Percentiles rank a stretch among this genome's conserved stretches.
Evolutionary conservation across 805 yeast species (phyloP).

Genomic region (Dipodascopsis tothii): DNA sequence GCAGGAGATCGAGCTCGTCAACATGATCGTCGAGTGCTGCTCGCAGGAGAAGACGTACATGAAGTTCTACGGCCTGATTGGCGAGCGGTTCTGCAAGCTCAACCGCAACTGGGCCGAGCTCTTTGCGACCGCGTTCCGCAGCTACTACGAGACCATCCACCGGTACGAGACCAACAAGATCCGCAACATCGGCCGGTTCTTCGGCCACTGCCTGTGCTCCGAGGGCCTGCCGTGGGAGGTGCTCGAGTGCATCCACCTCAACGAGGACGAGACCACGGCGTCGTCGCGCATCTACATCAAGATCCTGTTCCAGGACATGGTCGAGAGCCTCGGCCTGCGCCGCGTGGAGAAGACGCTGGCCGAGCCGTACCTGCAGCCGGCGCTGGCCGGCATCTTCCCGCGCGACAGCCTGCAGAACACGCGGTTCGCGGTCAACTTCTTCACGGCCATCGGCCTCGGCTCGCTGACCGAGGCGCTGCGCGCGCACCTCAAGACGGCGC

Average conservation of each 20-base stretch:
- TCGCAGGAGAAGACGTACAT: slow-evolving; percentile 81
- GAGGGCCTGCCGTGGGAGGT: slow-evolving; percentile 61
- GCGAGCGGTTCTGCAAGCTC: slow-evolving; percentile 52
- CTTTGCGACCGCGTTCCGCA: slow-evolving; percentile 47
- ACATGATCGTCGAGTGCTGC: slow-evolving; percentile 71
- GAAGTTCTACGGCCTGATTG: slow-evolving; percentile 72
- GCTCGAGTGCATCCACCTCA: slow-evolving; percentile 49
- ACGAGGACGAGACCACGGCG: slow-evolving; percentile 68
- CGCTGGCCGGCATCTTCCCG: slow-evolving; percentile 60
- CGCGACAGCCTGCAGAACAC: slow-evolving; percentile 30
- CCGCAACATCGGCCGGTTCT: slow-evolving; percentile 71
- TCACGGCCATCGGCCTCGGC: slow-evolving; percentile 89
- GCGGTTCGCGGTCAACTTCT: slow-evolving; percentile 76
- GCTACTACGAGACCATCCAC: slow-evolving; percentile 52
- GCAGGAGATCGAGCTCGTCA: slow-evolving; percentile 50
- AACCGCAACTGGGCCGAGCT: slow-evolving; percentile 50
- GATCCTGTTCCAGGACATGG: slow-evolving; percentile 69
- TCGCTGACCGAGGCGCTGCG: slow-evolving; percentile 78
- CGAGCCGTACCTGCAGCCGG: slow-evolving; percentile 46
- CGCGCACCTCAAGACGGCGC: slow-evolving; percentile 37
- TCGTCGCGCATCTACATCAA: slow-evolving; percentile 72
- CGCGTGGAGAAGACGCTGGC: slow-evolving; percentile 43
- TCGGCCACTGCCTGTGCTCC: slow-evolving; percentile 74
- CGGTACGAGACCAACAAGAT: slow-evolving; percentile 65
- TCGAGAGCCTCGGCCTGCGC: slow-evolving; percentile 62